These are phyloP conservation scores for Verticillium albo-atrum DNA, from an alignment of 2,329 filamentous ascomycete species.

Conservation along the genomic window DNA sequence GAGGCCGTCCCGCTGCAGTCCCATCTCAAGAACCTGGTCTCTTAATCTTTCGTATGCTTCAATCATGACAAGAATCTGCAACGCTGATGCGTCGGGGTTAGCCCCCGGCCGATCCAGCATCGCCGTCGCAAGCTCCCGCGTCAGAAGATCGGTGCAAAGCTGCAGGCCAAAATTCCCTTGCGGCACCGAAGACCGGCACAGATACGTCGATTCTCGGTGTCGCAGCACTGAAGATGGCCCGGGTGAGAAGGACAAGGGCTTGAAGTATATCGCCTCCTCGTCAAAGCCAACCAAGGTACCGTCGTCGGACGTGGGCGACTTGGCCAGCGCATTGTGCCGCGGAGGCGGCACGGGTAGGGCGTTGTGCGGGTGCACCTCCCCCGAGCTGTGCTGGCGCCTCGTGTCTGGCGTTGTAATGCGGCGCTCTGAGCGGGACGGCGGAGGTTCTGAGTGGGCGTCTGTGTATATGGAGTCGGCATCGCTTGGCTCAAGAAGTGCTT, in stretches of 20 bases:
- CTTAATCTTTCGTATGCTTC: constrained; percentile 52
- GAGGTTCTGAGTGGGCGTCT: constrained; percentile 21
- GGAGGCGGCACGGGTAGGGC: background rate
- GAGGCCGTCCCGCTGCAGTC: constrained; percentile 19
- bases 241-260: constrained; percentile 35
- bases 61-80: constrained; percentile 55
- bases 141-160: constrained; percentile 46
- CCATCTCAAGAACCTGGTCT: constrained; percentile 35
- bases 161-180: constrained; percentile 38
- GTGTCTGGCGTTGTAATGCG: constrained; percentile 4
- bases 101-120: constrained; percentile 21
- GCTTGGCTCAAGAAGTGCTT: constrained; percentile 37
- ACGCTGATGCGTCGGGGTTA: constrained; percentile 31
- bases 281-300: constrained; percentile 42
- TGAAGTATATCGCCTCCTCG: constrained; percentile 43
- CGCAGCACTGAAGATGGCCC: constrained; percentile 25
- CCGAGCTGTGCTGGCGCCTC: constrained; percentile 10
- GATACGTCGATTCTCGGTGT: constrained; percentile 5
- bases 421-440: constrained; percentile 7
- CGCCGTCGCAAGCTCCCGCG: constrained; percentile 42
- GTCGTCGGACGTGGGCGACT: constrained; percentile 36
- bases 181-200: background rate
- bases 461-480: constrained; percentile 27
- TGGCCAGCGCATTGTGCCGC: constrained; percentile 5
- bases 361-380: background rate